phyloP scores from a whole-genome alignment of 2,329 filamentous ascomycete genomes.

The Fusarium cicatricum region DNA sequence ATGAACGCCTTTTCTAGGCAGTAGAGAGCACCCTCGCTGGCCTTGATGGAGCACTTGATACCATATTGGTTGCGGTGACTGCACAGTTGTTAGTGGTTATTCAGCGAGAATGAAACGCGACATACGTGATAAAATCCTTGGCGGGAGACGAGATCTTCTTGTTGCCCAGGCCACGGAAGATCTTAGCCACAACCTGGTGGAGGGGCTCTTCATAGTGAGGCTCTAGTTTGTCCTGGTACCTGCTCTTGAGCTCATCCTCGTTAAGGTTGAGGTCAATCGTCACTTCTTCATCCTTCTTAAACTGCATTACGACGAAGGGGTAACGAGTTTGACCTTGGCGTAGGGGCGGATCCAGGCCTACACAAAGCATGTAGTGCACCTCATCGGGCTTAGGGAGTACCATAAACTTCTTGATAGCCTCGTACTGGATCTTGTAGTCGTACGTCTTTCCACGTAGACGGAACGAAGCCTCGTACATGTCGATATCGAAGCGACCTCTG shows the following conservation, averaged over 20 bases:
- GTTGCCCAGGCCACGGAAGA: slow-evolving; percentile 92
- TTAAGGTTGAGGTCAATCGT: slow-evolving; percentile 96
- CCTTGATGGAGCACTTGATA: slow-evolving; percentile 99
- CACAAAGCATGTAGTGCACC: slow-evolving; percentile 91
- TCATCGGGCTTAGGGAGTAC: slow-evolving; percentile 98
- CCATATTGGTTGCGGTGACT: slow-evolving; percentile 91
- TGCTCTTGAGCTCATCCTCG: slow-evolving; percentile 81
- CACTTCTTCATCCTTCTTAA: slow-evolving; percentile 97
- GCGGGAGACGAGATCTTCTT: slow-evolving; percentile 96
- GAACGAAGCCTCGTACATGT: slow-evolving; percentile 99
- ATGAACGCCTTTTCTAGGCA: slow-evolving; percentile 98
- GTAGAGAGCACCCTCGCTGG: slow-evolving; percentile 96
- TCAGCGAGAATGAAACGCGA: slow-evolving; percentile 18
- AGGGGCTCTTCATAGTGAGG: slow-evolving; percentile 93
- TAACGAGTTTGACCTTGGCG: slow-evolving; percentile 98
- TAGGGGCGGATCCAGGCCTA: slow-evolving; percentile 92
- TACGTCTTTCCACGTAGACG: slow-evolving; percentile 98
- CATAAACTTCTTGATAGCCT: slow-evolving; percentile 98
- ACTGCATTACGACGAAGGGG: slow-evolving; percentile 98
- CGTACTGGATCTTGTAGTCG: slow-evolving; percentile 99
- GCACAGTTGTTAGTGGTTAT: slow-evolving; percentile 41
- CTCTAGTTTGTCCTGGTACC: slow-evolving; percentile 90
- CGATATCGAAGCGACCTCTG: slow-evolving; percentile 98
- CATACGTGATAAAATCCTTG: slow-evolving; percentile 86
- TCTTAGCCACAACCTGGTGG: slow-evolving; percentile 91